A percentile compares a stretch with the other conserved stretches of the same genome.
phyloP scores from a whole-genome alignment of 2,329 filamentous ascomycete species.

The Aspergillus flavus region DNA sequence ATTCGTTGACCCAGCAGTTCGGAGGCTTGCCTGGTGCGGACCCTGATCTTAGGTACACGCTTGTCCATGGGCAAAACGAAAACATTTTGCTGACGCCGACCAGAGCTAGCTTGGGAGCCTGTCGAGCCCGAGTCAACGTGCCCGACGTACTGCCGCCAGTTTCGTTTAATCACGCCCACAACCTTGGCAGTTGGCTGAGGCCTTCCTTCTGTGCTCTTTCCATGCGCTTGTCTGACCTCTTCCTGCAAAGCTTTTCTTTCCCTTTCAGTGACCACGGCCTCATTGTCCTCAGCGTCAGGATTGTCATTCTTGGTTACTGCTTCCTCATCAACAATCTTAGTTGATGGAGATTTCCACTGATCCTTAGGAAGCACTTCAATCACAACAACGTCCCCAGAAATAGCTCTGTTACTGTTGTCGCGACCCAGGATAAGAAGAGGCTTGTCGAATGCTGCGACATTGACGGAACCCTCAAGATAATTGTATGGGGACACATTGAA shows the following conservation, averaged over 20 bases:
- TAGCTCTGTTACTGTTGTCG: slow-evolving; percentile 92
- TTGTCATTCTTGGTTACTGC: slow-evolving; percentile 90
- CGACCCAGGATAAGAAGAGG: slow-evolving; percentile 83
- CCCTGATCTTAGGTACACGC: slow-evolving; percentile 91
- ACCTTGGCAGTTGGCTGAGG: slow-evolving; percentile 90
- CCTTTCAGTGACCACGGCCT: slow-evolving; percentile 81
- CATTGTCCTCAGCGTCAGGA: slow-evolving; percentile 74
- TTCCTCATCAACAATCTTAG: slow-evolving; percentile 94
- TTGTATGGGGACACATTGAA: slow-evolving; percentile 99
- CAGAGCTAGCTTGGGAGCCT: slow-evolving; percentile 71
- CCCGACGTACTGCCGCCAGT: slow-evolving; percentile 97
- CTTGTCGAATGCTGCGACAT: slow-evolving; percentile 87
- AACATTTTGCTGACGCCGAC: slow-evolving; percentile 84
- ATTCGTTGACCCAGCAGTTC: slow-evolving; percentile 90
- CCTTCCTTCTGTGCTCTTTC: slow-evolving; percentile 71
- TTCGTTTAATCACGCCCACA: slow-evolving; percentile 89
- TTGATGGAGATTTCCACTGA: slow-evolving; percentile 95
- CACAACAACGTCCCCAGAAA: slow-evolving; percentile 90
- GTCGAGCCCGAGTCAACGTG: slow-evolving; percentile 89
- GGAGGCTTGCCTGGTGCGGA: slow-evolving; percentile 85
- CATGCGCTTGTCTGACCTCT: slow-evolving; percentile 84
- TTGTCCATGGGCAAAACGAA: slow-evolving; percentile 99
- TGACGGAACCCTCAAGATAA: slow-evolving; percentile 90
- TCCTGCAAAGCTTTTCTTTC: slow-evolving; percentile 88
- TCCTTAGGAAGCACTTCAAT: slow-evolving; percentile 91